Conservation (phyloP, 2,329 filamentous ascomycete species). For the Calcarisporium arbuscula region DNA sequence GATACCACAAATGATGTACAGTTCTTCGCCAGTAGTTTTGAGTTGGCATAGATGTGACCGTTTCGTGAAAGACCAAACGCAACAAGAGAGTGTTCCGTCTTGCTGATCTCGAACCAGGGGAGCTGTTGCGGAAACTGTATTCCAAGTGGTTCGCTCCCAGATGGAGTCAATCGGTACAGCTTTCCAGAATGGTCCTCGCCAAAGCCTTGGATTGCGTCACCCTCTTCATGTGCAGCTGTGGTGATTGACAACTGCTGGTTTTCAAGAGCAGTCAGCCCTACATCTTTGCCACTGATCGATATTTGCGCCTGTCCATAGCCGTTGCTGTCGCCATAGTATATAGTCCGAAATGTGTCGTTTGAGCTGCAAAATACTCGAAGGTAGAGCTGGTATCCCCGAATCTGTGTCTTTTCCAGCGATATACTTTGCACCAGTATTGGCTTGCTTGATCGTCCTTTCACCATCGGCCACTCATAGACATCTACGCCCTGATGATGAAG, state of each 20-base stretch:
- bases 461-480: constrained; percentile 63
- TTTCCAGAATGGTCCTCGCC: constrained; percentile 41
- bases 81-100: constrained; percentile 35
- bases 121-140: constrained; percentile 39
- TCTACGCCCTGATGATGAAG: constrained; percentile 62
- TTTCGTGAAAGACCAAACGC: constrained; percentile 64
- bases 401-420: constrained; percentile 27
- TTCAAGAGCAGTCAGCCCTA: constrained; percentile 12
- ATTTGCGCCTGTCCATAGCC: constrained; percentile 16
- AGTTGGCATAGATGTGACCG: constrained; percentile 74
- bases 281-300: constrained; percentile 13
- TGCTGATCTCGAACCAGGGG: constrained; percentile 46
- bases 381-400: constrained; percentile 17
- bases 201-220: constrained; percentile 25
- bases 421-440: constrained; percentile 34
- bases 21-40: constrained; percentile 68
- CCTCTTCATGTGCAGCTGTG: constrained; percentile 26
- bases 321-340: constrained; percentile 22
- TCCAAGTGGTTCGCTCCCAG: constrained; percentile 25
- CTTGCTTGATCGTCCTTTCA: constrained; percentile 42
- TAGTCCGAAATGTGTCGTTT: constrained; percentile 21
- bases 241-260: constrained; percentile 17
- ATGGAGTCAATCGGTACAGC: constrained; percentile 31
- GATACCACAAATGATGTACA: constrained; percentile 89
- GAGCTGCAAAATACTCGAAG: constrained; percentile 26